Percentiles rank a stretch among this genome's conserved stretches.
These are phyloP conservation scores for Cercophora scortea DNA, from an alignment of 495 filamentous ascomycete species.

Conservation along the genomic window DNA sequence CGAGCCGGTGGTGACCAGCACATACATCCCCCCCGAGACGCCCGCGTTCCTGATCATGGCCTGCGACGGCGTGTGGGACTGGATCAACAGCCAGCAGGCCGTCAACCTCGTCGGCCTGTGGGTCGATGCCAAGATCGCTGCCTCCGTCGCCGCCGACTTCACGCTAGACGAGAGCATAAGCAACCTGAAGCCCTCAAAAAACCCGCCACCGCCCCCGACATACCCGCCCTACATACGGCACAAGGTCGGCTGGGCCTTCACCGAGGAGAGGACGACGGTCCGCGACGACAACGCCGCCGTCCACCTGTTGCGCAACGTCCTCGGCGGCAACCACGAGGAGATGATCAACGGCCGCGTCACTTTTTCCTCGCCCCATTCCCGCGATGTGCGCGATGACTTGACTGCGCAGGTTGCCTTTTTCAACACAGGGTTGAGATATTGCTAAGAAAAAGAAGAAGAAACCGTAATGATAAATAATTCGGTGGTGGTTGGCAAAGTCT, in stretches of 20 bases:
- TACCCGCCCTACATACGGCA: neutral
- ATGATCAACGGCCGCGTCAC: constrained; percentile 46
- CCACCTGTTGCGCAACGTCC: constrained; percentile 53
- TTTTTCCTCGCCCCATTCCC: constrained; percentile 38
- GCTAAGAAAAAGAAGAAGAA: no score
- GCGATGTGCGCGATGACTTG: constrained; percentile 48
- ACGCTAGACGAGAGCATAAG: no score
- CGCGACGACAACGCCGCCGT: constrained; percentile 56
- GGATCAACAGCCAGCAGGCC: constrained; percentile 49
- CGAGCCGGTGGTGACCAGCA: constrained; percentile 53
- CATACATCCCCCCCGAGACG: constrained; percentile 33
- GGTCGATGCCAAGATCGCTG: constrained; percentile 30
- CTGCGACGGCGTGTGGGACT: constrained; percentile 59
- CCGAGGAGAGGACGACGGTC: constrained; percentile 12
- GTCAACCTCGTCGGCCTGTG: constrained; percentile 51
- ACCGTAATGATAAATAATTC: no score
- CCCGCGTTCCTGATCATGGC: constrained; percentile 56
- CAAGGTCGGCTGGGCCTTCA: constrained; percentile 10
- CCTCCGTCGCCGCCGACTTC: neutral
- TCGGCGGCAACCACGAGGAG: constrained; percentile 53
- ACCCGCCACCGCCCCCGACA: neutral
- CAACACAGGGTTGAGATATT: neutral
- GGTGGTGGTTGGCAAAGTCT: no score
- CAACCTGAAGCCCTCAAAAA: constrained; percentile 9
- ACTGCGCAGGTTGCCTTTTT: constrained; percentile 62